These are phyloP conservation scores for Cytospora schulzeri DNA, from an alignment of 2,329 filamentous ascomycete genomes.

Conservation along the genomic window DNA sequence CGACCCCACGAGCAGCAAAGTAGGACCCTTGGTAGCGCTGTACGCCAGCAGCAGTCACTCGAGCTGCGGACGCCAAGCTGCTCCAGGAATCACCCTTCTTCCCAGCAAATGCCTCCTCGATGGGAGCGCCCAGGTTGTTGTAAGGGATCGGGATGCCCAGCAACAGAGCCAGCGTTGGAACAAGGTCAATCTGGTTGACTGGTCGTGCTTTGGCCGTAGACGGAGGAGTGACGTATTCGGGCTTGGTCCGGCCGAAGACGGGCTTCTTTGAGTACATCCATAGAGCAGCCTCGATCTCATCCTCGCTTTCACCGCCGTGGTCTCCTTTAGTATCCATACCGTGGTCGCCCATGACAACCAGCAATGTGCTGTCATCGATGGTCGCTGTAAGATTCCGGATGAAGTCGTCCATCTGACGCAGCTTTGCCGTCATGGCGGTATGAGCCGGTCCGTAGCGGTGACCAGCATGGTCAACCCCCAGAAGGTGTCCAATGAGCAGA, in stretches of 20 bases:
- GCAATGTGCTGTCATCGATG: slow-evolving; percentile 81
- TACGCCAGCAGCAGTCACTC: slow-evolving; percentile 81
- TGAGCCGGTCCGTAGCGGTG: slow-evolving; percentile 95
- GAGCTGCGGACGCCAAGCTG: slow-evolving; percentile 76
- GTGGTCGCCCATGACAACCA: slow-evolving; percentile 98
- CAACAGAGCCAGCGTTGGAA: slow-evolving; percentile 85
- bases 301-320: slow-evolving; percentile 96
- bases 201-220: slow-evolving; percentile 76
- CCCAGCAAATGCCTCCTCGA: slow-evolving; percentile 89
- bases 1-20: slow-evolving; percentile 69
- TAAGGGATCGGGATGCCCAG: slow-evolving; percentile 92
- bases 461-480: slow-evolving; percentile 95
- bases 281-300: slow-evolving; percentile 89
- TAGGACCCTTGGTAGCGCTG: slow-evolving; percentile 88
- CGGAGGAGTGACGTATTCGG: slow-evolving; percentile 60
- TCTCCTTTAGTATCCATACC: slow-evolving; percentile 98
- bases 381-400: slow-evolving; percentile 69
- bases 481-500: slow-evolving; percentile 88
- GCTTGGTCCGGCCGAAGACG: slow-evolving; percentile 76
- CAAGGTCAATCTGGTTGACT: slow-evolving; percentile 87
- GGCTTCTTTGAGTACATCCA: slow-evolving; percentile 98
- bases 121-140: slow-evolving; percentile 91
- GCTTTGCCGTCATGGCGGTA: slow-evolving; percentile 84
- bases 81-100: slow-evolving; percentile 69
- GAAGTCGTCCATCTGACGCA: slow-evolving; percentile 86